Evolutionary conservation across 2,329 filamentous ascomycete genomes (phyloP).

Genomic region (Penicillium frequentans): DNA sequence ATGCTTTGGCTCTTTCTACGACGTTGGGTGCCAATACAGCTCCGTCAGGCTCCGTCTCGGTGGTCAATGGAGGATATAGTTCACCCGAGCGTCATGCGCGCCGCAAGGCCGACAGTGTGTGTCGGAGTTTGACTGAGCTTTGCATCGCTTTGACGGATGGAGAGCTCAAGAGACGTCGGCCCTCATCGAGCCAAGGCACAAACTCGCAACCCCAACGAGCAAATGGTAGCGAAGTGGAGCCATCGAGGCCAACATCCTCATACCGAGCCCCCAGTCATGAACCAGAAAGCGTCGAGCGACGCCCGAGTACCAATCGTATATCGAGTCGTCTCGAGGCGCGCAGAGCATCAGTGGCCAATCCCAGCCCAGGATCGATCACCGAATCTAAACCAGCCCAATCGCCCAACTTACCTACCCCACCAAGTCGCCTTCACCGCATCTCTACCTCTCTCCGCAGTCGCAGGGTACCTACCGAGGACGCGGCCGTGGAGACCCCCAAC

Average conservation of each 20-base stretch:
- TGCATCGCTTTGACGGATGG: constrained; percentile 79
- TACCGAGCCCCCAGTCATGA: constrained; percentile 42
- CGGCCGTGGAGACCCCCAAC: constrained; percentile 29
- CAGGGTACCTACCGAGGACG: constrained; percentile 39
- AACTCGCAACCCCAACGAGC: background rate
- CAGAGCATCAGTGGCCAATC: constrained; percentile 37
- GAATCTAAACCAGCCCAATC: constrained; percentile 16
- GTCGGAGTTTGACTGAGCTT: constrained; percentile 87
- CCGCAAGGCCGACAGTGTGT: constrained; percentile 89
- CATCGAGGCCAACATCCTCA: constrained; percentile 26
- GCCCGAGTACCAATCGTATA: constrained; percentile 28
- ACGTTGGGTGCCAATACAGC: constrained; percentile 75
- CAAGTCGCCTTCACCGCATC: constrained; percentile 40
- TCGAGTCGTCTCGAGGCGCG: constrained; percentile 41
- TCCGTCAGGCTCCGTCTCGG: constrained; percentile 45
- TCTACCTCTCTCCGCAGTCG: constrained; percentile 41
- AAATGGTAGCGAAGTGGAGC: constrained; percentile 13
- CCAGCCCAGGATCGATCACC: constrained; percentile 21
- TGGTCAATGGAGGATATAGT: constrained; percentile 36
- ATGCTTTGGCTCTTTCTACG: constrained; percentile 75
- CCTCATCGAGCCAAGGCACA: background rate
- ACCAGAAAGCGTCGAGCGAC: constrained; percentile 30
- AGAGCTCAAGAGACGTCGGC: constrained; percentile 27
- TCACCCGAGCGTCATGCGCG: constrained; percentile 78
- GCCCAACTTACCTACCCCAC: constrained; percentile 26